Percentiles rank a stretch among this genome's conserved stretches.
These are phyloP conservation scores for Macaranga tanarius DNA, from an alignment of 441 rosid genomes.

Conservation along the genomic window DNA sequence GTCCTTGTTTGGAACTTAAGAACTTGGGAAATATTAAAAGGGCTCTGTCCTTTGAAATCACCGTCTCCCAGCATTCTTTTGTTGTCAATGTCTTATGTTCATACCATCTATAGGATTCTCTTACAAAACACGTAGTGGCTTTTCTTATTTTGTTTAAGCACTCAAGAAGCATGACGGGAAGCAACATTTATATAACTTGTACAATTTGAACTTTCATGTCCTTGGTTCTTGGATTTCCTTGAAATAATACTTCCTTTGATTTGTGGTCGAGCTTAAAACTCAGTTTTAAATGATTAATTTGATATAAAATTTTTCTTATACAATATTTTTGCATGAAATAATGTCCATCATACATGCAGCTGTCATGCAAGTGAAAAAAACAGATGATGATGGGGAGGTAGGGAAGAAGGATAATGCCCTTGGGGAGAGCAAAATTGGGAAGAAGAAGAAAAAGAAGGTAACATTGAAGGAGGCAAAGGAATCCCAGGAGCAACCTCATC, in stretches of 20 bases:
- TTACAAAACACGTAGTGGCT: too few relatives aligned
- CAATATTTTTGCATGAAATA: background rate
- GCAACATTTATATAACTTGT: background rate
- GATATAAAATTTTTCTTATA: too few relatives aligned
- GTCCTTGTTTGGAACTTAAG: background rate
- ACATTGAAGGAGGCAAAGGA: slow-evolving; percentile 57
- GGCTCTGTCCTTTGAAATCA: background rate
- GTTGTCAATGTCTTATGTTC: too few relatives aligned
- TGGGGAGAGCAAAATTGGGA: slow-evolving; percentile 56
- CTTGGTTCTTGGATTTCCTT: background rate
- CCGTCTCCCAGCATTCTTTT: background rate
- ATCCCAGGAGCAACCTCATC: slow-evolving; percentile 36
- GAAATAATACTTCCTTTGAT: background rate
- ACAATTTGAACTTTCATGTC: background rate
- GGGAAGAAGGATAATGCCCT: slow-evolving; percentile 53
- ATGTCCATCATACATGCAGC: background rate
- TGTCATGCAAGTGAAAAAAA: slow-evolving; percentile 40
- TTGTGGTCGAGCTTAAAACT: background rate
- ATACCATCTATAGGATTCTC: too few relatives aligned
- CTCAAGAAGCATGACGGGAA: background rate
- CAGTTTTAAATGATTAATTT: background rate
- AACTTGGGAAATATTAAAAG: background rate
- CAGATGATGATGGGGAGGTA: slow-evolving; percentile 34
- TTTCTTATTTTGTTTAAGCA: background rate
- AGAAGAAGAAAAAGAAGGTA: slow-evolving; percentile 79